These are phyloP conservation scores for Aurifilum marmelostoma DNA, from an alignment of 2,329 filamentous ascomycete genomes.

Conservation along the genomic window DNA sequence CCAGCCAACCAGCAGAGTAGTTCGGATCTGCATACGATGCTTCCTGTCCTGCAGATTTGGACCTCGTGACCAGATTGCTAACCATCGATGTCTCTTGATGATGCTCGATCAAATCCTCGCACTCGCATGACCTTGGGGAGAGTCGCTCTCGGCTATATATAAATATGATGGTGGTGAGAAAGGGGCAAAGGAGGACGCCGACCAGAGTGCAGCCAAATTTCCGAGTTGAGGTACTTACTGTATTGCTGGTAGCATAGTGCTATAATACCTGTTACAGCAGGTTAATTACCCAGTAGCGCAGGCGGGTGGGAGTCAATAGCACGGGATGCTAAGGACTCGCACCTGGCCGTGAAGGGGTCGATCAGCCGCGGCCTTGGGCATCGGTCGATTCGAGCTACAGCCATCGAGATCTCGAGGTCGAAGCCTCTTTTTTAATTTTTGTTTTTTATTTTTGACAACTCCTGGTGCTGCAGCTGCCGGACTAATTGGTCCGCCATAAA, in stretches of 20 bases:
- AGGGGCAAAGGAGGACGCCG: not conserved
- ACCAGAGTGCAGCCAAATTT: not conserved
- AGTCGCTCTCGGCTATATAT: not conserved
- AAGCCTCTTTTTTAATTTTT: not conserved
- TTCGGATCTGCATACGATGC: not conserved
- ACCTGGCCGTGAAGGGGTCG: not conserved
- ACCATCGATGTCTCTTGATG: not conserved
- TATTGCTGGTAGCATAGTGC: not conserved
- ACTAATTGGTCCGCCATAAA: conserved; percentile 10
- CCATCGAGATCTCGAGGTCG: conserved; percentile 12
- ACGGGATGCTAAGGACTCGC: not conserved
- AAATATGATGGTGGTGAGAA: not conserved
- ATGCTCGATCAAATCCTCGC: not conserved
- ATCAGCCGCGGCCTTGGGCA: not conserved
- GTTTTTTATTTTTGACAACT: not conserved
- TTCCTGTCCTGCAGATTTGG: conserved; percentile 1
- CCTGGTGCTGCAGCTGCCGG: conserved; percentile 3
- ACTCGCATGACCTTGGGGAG: not conserved
- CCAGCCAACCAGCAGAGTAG: not conserved
- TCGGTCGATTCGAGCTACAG: not conserved
- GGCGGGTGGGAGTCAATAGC: not conserved
- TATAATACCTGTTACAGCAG: not conserved
- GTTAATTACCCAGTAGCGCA: not conserved
- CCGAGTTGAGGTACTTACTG: not conserved
- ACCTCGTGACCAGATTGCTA: conserved; percentile 3